Conservation (phyloP, 805 yeast genomes). For the Spathaspora girioi region DNA sequence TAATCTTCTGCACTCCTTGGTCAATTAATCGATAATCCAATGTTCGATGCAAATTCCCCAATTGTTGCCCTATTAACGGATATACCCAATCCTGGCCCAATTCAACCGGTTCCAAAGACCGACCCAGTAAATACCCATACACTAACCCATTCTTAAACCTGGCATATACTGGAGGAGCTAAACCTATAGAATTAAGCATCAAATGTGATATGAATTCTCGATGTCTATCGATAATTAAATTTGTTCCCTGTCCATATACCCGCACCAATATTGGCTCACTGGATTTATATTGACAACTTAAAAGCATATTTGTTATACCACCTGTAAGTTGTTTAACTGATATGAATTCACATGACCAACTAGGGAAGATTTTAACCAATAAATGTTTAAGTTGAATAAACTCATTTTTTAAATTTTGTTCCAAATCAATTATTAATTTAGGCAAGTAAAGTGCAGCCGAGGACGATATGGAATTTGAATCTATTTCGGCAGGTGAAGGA, state of each 20-base stretch:
- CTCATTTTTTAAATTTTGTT: constrained; percentile 29
- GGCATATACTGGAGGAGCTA: constrained; percentile 69
- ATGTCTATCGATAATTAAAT: constrained; percentile 66
- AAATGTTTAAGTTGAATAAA: constrained; percentile 36
- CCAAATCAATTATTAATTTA: constrained; percentile 35
- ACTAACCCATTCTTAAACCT: constrained; percentile 70
- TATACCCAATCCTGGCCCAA: constrained; percentile 44
- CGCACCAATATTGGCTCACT: constrained; percentile 52
- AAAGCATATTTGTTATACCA: constrained; percentile 61
- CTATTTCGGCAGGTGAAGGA: constrained; percentile 2
- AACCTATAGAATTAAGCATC: constrained; percentile 51
- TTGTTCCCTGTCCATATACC: constrained; percentile 74
- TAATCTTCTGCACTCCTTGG: constrained; percentile 39
- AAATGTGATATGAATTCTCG: constrained; percentile 71
- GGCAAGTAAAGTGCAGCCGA: constrained; percentile 52
- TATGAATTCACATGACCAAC: constrained; percentile 27
- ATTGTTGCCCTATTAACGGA: constrained; percentile 57
- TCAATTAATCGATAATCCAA: constrained; percentile 46
- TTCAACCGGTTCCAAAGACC: constrained; percentile 55
- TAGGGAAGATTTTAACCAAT: constrained; percentile 42
- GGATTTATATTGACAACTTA: constrained; percentile 38
- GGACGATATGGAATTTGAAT: constrained; percentile 8
- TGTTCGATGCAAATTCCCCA: constrained; percentile 67
- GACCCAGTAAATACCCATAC: constrained; percentile 65
- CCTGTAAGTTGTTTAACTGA: constrained; percentile 49